phyloP scores from a whole-genome alignment of 345 rosid genomes.

The Rhodamnia rubescens region DNA sequence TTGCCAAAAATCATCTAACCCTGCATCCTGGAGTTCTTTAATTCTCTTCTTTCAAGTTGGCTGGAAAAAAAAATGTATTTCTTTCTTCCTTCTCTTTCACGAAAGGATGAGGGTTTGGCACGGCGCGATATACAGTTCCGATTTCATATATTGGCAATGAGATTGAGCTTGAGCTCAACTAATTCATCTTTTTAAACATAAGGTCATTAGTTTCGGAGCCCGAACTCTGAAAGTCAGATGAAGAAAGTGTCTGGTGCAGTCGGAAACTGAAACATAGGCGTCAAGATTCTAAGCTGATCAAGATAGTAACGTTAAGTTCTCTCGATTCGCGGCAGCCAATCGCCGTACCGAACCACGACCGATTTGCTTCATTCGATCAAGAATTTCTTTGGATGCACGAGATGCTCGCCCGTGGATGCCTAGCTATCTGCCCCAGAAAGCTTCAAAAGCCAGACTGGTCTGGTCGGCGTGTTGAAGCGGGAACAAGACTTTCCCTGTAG shows the following conservation, averaged over 20 bases:
- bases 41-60: neutral
- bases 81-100: neutral
- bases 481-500: neutral
- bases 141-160: neutral
- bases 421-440: neutral
- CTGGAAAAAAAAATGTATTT: neutral
- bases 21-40: neutral
- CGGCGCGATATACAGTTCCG: neutral
- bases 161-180: neutral
- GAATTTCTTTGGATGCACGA: neutral
- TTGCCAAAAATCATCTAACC: neutral
- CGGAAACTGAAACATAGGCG: neutral
- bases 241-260: neutral
- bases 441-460: neutral
- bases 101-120: neutral
- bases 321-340: neutral
- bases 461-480: neutral
- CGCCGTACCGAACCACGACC: neutral
- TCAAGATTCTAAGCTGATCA: neutral
- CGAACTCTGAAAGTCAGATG: neutral
- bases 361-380: neutral
- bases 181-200: neutral
- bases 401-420: neutral
- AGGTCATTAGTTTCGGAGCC: neutral
- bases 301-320: neutral